Conservation (phyloP, 768 basidiomycete genomes). For the Auriscalpium microsporum region DNA sequence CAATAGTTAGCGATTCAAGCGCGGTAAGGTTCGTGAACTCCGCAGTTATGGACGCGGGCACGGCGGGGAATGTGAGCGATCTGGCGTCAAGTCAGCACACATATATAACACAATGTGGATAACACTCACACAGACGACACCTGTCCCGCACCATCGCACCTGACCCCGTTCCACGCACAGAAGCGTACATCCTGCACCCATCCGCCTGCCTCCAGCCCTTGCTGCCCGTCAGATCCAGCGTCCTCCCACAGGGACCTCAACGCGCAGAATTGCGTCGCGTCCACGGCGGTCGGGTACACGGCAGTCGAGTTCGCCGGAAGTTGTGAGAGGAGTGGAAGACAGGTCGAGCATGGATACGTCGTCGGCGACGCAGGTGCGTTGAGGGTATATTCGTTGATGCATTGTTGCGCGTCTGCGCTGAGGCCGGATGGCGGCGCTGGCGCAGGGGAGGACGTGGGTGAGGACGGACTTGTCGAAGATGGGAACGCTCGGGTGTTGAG, state of each 20-base stretch:
- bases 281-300: slow-evolving; percentile 25
- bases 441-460: slow-evolving; percentile 12
- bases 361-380: slow-evolving; percentile 35
- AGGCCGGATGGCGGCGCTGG: slow-evolving; percentile 23
- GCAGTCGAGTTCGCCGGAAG: slow-evolving; percentile 24
- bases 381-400: slow-evolving; percentile 36
- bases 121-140: slow-evolving; percentile 34
- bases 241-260: slow-evolving; percentile 36
- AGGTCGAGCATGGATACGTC: slow-evolving; percentile 39
- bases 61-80: slow-evolving; percentile 35
- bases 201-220: slow-evolving; percentile 30
- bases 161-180: slow-evolving; percentile 40
- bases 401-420: slow-evolving; percentile 34
- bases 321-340: slow-evolving; percentile 31
- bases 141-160: slow-evolving; percentile 32
- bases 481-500: slow-evolving; percentile 29
- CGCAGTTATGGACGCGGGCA: slow-evolving; percentile 36
- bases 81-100: slow-evolving; percentile 14
- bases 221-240: slow-evolving; percentile 29
- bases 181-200: slow-evolving; percentile 39
- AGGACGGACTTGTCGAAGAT: slow-evolving; percentile 8
- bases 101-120: neutral
- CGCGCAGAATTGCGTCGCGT: slow-evolving; percentile 40
- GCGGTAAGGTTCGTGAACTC: slow-evolving; percentile 32
- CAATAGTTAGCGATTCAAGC: slow-evolving; percentile 29